A percentile compares a stretch with the other conserved stretches of the same genome.
Conservation (phyloP, 441 rosid genomes). For the Arabidopsis lyrata region DNA sequence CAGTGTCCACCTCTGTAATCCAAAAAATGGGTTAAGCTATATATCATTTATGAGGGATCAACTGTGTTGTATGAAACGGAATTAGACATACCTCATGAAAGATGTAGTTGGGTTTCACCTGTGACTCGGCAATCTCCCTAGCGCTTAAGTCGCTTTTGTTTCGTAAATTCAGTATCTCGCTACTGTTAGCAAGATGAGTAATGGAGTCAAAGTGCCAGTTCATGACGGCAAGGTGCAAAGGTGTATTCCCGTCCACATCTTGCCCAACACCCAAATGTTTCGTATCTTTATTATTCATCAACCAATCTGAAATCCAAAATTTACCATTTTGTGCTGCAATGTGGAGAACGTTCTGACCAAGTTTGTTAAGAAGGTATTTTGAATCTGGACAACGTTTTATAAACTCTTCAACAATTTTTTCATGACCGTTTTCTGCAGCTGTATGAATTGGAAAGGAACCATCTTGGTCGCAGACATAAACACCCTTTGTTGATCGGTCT, state of each 20-base stretch:
- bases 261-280: background rate
- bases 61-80: too few relatives aligned
- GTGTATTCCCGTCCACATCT: conserved; percentile 34
- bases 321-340: conserved; percentile 1
- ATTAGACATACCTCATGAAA: conserved; percentile 4
- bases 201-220: background rate
- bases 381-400: conserved; percentile 31
- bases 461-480: background rate
- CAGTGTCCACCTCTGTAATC: conserved; percentile 3
- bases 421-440: background rate
- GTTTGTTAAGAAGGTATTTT: background rate
- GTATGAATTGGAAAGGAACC: conserved; percentile 36
- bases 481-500: background rate
- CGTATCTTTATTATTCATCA: background rate
- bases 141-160: background rate
- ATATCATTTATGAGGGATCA: too few relatives aligned
- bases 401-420: background rate
- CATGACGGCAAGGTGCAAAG: conserved; percentile 22
- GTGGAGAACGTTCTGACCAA: conserved; percentile 32
- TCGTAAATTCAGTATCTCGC: background rate
- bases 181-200: background rate
- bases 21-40: background rate
- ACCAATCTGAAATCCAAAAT: background rate
- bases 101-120: background rate
- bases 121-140: background rate